phyloP scores from a whole-genome alignment of 75 land plant species.

The Cryptomeria japonica region DNA sequence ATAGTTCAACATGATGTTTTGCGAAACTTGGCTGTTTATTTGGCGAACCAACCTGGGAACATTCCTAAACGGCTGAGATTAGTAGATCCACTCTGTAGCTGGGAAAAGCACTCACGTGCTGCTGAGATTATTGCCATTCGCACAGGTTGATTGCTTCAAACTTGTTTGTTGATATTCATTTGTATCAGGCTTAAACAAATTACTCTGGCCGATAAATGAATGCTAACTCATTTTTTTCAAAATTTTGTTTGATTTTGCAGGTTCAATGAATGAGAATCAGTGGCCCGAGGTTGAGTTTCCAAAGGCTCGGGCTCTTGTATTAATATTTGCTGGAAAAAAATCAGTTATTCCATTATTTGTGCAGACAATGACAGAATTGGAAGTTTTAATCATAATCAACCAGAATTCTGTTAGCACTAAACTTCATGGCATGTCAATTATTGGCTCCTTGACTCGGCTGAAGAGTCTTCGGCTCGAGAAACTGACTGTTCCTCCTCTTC shows the following conservation, averaged over 20 bases:
- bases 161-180: background rate
- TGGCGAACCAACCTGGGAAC: slow-evolving; percentile 4
- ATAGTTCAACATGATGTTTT: slow-evolving; percentile 12
- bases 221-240: background rate
- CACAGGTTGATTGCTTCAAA: slow-evolving; percentile 13
- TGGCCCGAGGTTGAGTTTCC: slow-evolving; percentile 55
- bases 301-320: slow-evolving; percentile 57
- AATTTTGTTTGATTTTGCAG: slow-evolving; percentile 16
- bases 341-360: slow-evolving; percentile 21
- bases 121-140: slow-evolving; percentile 60
- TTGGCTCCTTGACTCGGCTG: background rate
- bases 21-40: too few species aligned
- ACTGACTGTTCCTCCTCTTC: background rate
- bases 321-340: slow-evolving; percentile 39
- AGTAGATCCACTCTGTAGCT: slow-evolving; percentile 30
- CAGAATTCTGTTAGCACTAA: background rate
- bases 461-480: background rate
- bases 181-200: too few species aligned
- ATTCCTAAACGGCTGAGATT: slow-evolving; percentile 22
- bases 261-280: slow-evolving; percentile 47
- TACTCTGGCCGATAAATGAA: background rate
- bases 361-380: background rate
- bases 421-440: background rate
- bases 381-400: background rate
- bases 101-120: slow-evolving; percentile 35